Base-by-base conservation (phyloP, 208 protist genomes). In the Acanthamoeba divionensis region DNA sequence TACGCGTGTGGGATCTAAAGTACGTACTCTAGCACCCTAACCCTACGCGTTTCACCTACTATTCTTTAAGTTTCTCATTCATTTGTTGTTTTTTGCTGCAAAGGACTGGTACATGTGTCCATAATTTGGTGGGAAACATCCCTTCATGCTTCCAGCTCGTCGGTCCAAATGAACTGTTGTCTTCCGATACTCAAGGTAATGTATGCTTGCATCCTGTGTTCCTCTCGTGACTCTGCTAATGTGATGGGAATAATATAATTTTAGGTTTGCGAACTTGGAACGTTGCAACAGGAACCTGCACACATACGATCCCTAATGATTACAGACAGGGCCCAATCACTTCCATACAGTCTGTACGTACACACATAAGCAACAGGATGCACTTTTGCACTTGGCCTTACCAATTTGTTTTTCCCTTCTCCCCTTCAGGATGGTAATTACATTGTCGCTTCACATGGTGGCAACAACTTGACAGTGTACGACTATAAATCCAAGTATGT, bases 1-100 rank as follows among this genome's bases (percentile, higher is more conserved):
- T 87, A 36, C 79, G 79, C 55, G 15, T 83, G 5, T 83, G 73
- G 73, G 73, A 83, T 15, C 9, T 83, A 29, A 83, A 83, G 73
- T 83, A 60, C 29, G 73, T n/a, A n/a, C n/a, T n/a, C n/a, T n/a
- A n/a, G n/a, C n/a, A n/a, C n/a, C n/a, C n/a, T n/a, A n/a, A n/a
- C 63, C 63, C 12, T 71, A 71, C n/a, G 15, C 10, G n/a, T n/a
- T n/a, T n/a, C n/a, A n/a, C n/a, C n/a, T n/a, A n/a, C n/a, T n/a
- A n/a, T n/a, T n/a, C n/a, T n/a, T n/a, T n/a, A n/a, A n/a, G n/a
- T n/a, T n/a, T n/a, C n/a, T n/a, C n/a, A 73, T 71, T 71, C 7
- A 41, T 67, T 8, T 31, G 26, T 75, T 45, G 6, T 7, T 41
- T n/a, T 75, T 75, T n/a, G 7, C 66, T 31, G 7, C 6, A 5